Conservation (phyloP, 2,329 filamentous ascomycete genomes). For the Fonsecaea pedrosoi region DNA sequence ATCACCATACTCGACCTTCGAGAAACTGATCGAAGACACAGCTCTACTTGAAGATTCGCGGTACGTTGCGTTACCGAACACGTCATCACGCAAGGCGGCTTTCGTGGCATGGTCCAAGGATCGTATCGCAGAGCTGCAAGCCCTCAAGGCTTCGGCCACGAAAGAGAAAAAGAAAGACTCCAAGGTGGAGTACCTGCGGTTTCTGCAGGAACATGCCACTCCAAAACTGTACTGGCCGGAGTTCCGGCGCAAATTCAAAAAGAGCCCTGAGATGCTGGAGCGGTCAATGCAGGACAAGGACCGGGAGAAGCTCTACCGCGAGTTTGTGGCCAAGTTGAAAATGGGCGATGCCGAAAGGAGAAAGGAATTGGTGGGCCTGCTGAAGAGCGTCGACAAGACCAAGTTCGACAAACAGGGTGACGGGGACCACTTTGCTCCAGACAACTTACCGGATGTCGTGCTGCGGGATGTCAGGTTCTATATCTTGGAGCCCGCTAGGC, state of each 20-base stretch:
- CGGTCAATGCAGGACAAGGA: conserved; percentile 55
- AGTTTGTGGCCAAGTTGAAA: conserved; percentile 55
- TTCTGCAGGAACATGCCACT: conserved; percentile 81
- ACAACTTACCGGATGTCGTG: conserved; percentile 21
- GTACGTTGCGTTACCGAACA: conserved; percentile 83
- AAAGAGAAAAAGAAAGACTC: conserved; percentile 63
- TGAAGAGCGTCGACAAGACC: conserved; percentile 44
- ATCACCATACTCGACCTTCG: conserved; percentile 90
- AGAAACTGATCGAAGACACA: conserved; percentile 83
- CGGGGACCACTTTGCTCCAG: background rate
- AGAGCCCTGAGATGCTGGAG: conserved; percentile 73
- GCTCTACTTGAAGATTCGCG: conserved; percentile 82
- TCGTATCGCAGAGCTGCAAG: conserved; percentile 74
- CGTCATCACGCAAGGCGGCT: conserved; percentile 78
- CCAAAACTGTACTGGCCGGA: conserved; percentile 97
- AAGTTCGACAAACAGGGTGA: background rate
- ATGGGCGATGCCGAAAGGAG: conserved; percentile 54
- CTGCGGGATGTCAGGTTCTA: conserved; percentile 36
- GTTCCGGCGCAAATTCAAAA: conserved; percentile 89
- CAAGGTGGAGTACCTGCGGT: conserved; percentile 77
- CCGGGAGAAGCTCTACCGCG: conserved; percentile 57
- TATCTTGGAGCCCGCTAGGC: conserved; percentile 29
- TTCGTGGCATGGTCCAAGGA: conserved; percentile 85
- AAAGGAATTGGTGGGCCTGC: conserved; percentile 53
- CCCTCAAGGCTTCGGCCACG: conserved; percentile 67